These are phyloP conservation scores for Bretziella fagacearum DNA, from an alignment of 2,329 filamentous ascomycete genomes.

Conservation along the genomic window DNA sequence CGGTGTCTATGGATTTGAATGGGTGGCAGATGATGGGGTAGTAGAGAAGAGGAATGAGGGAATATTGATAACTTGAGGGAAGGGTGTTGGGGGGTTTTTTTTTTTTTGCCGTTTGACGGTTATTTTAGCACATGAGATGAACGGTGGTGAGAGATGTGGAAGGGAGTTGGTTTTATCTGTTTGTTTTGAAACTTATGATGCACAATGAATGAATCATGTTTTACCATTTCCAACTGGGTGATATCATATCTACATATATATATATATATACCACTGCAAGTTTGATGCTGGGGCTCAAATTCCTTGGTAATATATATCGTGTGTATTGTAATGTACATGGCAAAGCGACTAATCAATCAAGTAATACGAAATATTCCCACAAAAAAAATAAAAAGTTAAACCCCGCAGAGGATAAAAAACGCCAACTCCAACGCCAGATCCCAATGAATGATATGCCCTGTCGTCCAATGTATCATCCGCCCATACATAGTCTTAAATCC, in stretches of 20 bases:
- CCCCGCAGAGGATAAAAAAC: too few relatives aligned
- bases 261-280: neutral
- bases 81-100: neutral
- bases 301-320: too few relatives aligned
- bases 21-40: too few relatives aligned
- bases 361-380: too few relatives aligned
- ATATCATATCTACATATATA: neutral
- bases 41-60: neutral
- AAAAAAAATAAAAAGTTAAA: too few relatives aligned
- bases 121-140: neutral
- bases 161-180: neutral
- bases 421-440: too few relatives aligned
- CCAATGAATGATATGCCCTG: neutral
- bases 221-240: neutral
- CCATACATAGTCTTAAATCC: too few relatives aligned
- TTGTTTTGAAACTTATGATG: slow-evolving; percentile 1
- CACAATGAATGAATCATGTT: slow-evolving; percentile 1
- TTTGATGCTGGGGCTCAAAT: too few relatives aligned
- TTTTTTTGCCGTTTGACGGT: neutral
- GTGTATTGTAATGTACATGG: too few relatives aligned
- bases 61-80: neutral
- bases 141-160: neutral
- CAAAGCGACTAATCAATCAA: too few relatives aligned
- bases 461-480: too few relatives aligned
- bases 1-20: too few relatives aligned